phyloP scores from a whole-genome alignment of 1,284 basidiomycete genomes.

The Moesziomyces aphidis region DNA sequence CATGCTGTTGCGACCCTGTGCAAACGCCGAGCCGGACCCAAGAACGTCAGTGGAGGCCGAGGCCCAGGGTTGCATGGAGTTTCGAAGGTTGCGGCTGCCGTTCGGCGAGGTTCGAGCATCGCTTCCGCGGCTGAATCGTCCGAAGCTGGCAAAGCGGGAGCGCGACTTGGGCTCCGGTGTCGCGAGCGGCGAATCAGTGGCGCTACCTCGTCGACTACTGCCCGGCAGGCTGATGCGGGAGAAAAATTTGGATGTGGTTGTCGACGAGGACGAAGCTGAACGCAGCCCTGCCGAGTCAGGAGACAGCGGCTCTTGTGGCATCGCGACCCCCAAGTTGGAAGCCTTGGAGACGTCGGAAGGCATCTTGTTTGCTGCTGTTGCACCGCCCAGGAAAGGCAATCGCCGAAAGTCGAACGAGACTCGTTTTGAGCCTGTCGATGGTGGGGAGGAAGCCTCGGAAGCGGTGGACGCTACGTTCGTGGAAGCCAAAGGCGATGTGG shows the following conservation, averaged over 20 bases:
- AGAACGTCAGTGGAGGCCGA: constrained; percentile 47
- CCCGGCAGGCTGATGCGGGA: constrained; percentile 35
- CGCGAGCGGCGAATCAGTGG: constrained; percentile 12
- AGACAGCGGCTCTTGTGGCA: constrained; percentile 12
- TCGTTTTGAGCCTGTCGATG: constrained; percentile 7
- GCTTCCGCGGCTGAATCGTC: constrained; percentile 13
- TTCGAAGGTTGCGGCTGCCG: constrained; percentile 14
- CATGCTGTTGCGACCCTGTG: constrained; percentile 28
- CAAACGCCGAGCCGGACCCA: neutral
- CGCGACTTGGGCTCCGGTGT: constrained; percentile 22
- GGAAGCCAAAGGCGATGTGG: constrained; percentile 2
- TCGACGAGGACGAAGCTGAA: constrained; percentile 10
- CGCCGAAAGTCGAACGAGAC: constrained; percentile 34
- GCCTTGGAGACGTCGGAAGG: constrained; percentile 8
- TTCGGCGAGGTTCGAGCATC: constrained; percentile 5
- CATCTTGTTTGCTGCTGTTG: constrained; percentile 21
- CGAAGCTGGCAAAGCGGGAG: constrained; percentile 34
- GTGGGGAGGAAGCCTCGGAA: constrained; percentile 1
- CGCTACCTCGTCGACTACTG: constrained; percentile 31
- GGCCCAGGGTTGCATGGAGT: constrained; percentile 42
- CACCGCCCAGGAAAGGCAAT: constrained; percentile 11
- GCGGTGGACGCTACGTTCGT: neutral
- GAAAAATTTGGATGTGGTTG: constrained; percentile 30
- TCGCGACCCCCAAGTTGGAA: constrained; percentile 18
- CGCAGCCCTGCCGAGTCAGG: constrained; percentile 5